Percentiles rank a stretch among this genome's conserved stretches.
These are phyloP conservation scores for Amniculicola lignicola DNA, from an alignment of 495 filamentous ascomycete genomes.

Conservation along the genomic window DNA sequence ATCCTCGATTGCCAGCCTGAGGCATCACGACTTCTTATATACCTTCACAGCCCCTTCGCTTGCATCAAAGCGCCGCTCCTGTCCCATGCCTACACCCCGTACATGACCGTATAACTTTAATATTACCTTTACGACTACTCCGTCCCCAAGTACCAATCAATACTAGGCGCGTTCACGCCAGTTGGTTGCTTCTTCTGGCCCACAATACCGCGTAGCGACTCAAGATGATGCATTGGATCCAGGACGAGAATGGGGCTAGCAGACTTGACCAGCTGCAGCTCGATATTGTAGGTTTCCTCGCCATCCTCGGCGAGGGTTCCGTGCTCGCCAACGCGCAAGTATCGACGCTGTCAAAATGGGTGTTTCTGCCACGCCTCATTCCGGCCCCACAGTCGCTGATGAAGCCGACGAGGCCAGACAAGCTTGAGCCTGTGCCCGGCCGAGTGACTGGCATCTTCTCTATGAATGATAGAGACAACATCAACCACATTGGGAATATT, in stretches of 20 bases:
- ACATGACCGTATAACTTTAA: background rate
- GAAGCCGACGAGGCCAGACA: slow-evolving; percentile 34
- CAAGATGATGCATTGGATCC: slow-evolving; percentile 24
- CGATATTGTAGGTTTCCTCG: slow-evolving; percentile 47
- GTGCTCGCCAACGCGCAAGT: slow-evolving; percentile 44
- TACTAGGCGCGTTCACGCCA: too few species aligned
- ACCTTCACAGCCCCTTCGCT: slow-evolving; percentile 8
- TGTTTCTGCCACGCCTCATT: slow-evolving; percentile 42
- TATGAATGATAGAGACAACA: slow-evolving; percentile 37
- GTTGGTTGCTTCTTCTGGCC: too few species aligned
- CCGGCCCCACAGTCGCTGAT: slow-evolving; percentile 44
- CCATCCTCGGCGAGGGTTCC: slow-evolving; percentile 44
- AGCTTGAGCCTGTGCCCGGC: slow-evolving; percentile 34
- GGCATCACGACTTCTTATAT: slow-evolving; percentile 13
- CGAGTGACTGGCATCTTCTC: slow-evolving; percentile 38
- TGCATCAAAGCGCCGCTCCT: slow-evolving; percentile 1
- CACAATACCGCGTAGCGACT: too few species aligned
- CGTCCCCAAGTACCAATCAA: too few species aligned
- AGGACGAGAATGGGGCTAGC: slow-evolving; percentile 2
- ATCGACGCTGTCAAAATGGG: slow-evolving; percentile 39
- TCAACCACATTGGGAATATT: slow-evolving; percentile 43
- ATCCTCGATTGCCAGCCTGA: slow-evolving; percentile 15
- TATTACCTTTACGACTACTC: too few species aligned
- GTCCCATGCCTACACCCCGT: slow-evolving; percentile 12
- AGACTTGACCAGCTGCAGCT: slow-evolving; percentile 36